These are phyloP conservation scores for Microbotryum silenes-acaulis DNA, from an alignment of 1,284 basidiomycete genomes.

Conservation along the genomic window DNA sequence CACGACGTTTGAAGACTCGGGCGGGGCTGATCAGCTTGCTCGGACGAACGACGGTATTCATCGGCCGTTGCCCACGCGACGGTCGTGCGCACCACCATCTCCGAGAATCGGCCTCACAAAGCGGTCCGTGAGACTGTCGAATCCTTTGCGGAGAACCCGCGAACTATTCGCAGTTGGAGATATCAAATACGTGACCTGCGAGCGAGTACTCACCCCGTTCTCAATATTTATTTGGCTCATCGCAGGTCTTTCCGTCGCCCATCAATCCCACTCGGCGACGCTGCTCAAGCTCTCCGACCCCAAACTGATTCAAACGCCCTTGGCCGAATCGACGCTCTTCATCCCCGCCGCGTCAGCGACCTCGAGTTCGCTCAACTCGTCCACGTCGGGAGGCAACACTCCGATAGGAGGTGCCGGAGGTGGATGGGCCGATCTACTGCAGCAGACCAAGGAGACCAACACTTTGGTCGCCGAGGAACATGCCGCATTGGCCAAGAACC, in stretches of 20 bases:
- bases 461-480: constrained; percentile 12
- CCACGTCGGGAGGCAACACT: constrained; percentile 4
- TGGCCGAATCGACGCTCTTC: constrained; percentile 23
- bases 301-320: constrained; percentile 14
- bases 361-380: background rate
- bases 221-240: background rate
- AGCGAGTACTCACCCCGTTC: no score
- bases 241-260: constrained; percentile 13
- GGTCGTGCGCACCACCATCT: no score
- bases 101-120: no score
- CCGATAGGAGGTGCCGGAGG: background rate
- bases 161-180: no score
- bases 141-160: no score
- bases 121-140: no score
- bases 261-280: constrained; percentile 14
- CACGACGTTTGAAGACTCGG: background rate
- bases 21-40: no score
- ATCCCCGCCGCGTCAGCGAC: constrained; percentile 8
- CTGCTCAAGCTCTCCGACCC: constrained; percentile 12
- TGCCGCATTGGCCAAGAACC: constrained; percentile 7
- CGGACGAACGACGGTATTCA: no score
- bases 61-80: no score
- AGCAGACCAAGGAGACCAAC: constrained; percentile 14
- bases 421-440: constrained; percentile 23
- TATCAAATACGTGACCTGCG: no score